Evolutionary conservation across 2,329 filamentous ascomycete species (phyloP), one percentile per base, ranked within the genome.

Genomic region (Tolypocladium pustulatum): DNA sequence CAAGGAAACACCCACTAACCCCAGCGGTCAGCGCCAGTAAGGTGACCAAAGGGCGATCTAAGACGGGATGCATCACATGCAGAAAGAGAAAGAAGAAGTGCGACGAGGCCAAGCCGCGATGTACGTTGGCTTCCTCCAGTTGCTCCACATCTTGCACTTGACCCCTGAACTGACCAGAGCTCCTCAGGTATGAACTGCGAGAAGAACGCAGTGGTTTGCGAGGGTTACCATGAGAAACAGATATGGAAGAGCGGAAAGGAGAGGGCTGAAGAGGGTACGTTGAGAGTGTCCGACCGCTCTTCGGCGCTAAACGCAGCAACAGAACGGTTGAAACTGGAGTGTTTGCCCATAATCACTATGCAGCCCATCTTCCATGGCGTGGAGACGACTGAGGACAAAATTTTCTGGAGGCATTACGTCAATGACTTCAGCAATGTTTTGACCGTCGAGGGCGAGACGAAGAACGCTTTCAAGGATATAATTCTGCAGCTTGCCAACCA

Each of bases 171-270:
- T 55, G 37, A 30, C 61, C 56, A 65, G 61, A 65, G 55, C 43
- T 61, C 66, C 34, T 71, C 59, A 91, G 88, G 89, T 66, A 80
- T 90, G 72, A 95, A 95, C 67, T 96, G 91, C 68, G 88, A 94
- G 74, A 96, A 96, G 79, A 96, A 96, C 70, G 90, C 91, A 10
- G 90, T 96, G 15, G 84, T 92, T 15, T 96, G 91, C 69, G 91
- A 96, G 73, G 91, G 91, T 15, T 96, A 96, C 68, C 89, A 90
- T 56, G 88, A 90, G 61, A 91, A 91, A 70, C 88, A 90, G 60
- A 82, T 91, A 57, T 96, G 91, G 91, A 90, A 87, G 71, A 92
- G 90, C 68, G 90, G 91, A 34, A 90, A 84, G 69, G 88, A 93
- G 71, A 87, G 81, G 68, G 81, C 84, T 38, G 86, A 88, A 75